phyloP scores from a whole-genome alignment of 176 grass and related monocot species.

The Eleusine indica region DNA sequence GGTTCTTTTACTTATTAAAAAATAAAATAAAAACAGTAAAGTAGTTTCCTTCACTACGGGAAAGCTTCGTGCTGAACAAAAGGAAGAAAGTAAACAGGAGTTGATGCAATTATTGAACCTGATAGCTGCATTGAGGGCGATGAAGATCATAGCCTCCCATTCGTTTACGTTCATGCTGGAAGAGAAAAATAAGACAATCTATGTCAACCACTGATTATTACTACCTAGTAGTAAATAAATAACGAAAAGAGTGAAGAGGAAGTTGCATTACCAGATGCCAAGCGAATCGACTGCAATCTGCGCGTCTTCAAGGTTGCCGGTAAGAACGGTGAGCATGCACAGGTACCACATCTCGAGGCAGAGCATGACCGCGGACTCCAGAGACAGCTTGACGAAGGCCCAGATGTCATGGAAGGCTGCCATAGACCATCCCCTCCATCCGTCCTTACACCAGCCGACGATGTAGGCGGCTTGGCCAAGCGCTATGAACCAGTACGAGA shows the following conservation, averaged over 20 bases:
- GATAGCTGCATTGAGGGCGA: conserved; percentile 58
- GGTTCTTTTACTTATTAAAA: too few relatives aligned
- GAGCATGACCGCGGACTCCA: conserved; percentile 65
- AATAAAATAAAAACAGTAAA: too few relatives aligned
- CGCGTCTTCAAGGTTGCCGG: conserved; percentile 45
- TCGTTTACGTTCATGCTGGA: conserved; percentile 68
- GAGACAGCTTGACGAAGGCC: conserved; percentile 50
- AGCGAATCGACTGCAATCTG: conserved; percentile 60
- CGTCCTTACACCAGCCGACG: conserved; percentile 55
- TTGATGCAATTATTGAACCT: conserved; percentile 23
- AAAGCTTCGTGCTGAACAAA: too few relatives aligned
- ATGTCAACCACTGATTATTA: too few relatives aligned
- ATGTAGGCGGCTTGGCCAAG: conserved; percentile 51
- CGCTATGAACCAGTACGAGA: conserved; percentile 43
- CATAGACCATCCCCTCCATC: conserved; percentile 48
- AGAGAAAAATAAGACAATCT: too few relatives aligned
- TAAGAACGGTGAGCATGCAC: conserved; percentile 45
- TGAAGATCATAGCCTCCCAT: conserved; percentile 62
- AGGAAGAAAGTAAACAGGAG: too few relatives aligned
- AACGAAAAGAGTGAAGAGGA: too few relatives aligned
- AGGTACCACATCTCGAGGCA: conserved; percentile 74
- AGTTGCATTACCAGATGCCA: conserved; percentile 39
- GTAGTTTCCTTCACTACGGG: too few relatives aligned
- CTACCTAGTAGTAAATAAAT: too few relatives aligned
- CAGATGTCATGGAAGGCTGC: conserved; percentile 43